phyloP scores from a whole-genome alignment of 805 yeast species.

The Lachancea sp. region DNA sequence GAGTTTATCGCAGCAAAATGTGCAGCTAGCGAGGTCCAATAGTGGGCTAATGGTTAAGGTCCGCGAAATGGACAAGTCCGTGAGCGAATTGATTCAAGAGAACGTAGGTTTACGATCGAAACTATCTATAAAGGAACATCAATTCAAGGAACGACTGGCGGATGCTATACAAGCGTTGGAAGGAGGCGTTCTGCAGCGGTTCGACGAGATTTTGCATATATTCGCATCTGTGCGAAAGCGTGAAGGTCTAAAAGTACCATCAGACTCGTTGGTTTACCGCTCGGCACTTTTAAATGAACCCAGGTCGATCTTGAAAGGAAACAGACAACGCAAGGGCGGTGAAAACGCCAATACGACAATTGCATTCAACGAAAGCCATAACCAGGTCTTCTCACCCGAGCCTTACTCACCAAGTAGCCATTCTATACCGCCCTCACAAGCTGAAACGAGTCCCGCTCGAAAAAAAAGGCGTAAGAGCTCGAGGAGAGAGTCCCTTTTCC shows the following conservation, averaged over 20 bases:
- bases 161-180: constrained; percentile 38
- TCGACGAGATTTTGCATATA: constrained; percentile 41
- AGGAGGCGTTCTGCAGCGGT: constrained; percentile 35
- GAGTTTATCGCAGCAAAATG: constrained; percentile 38
- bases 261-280: constrained; percentile 9
- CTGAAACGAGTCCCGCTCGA: constrained; percentile 14
- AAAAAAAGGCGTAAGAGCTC: constrained; percentile 36
- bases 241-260: constrained; percentile 34
- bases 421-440: constrained; percentile 2
- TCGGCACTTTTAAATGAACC: constrained; percentile 22
- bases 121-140: constrained; percentile 27
- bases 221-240: constrained; percentile 37
- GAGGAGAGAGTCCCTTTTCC: constrained; percentile 38
- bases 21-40: constrained; percentile 53
- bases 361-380: constrained; percentile 6
- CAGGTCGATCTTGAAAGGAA: constrained; percentile 8
- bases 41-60: constrained; percentile 46
- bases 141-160: constrained; percentile 34
- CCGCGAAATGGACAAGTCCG: constrained; percentile 45
- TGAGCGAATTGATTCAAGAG: constrained; percentile 45
- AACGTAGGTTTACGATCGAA: constrained; percentile 40
- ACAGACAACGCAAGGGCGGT: background rate
- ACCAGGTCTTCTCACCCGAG: constrained; percentile 7
- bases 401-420: background rate
- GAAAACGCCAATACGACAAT: background rate